Percentiles rank a stretch among this genome's conserved stretches.
These are phyloP conservation scores for Astraeus odoratus DNA, from an alignment of 768 basidiomycete species.

Conservation along the genomic window DNA sequence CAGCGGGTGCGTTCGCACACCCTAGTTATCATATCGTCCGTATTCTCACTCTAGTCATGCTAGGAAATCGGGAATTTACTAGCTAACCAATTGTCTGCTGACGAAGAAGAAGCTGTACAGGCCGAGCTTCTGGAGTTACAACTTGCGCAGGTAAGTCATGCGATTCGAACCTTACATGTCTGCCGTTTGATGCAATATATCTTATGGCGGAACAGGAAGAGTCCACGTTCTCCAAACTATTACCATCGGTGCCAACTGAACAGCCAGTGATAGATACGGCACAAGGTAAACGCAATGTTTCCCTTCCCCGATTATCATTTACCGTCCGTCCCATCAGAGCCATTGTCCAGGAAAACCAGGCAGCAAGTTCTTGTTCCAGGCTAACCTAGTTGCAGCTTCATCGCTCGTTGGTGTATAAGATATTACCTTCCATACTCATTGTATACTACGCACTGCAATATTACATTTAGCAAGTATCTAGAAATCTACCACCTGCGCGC, in stretches of 20 bases:
- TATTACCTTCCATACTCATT: conserved; percentile 6
- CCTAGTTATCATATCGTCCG: background rate
- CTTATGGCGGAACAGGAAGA: conserved; percentile 27
- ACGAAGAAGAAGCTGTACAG: conserved; percentile 94
- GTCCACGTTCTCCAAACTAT: conserved; percentile 24
- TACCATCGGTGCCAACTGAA: conserved; percentile 51
- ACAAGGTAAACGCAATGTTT: conserved; percentile 24
- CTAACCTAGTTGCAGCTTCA: conserved; percentile 7
- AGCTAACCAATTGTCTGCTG: conserved; percentile 69
- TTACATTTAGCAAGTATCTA: background rate
- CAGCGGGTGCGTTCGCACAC: conserved; percentile 53
- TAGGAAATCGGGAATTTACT: conserved; percentile 93
- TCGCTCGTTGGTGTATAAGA: background rate
- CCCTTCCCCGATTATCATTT: background rate
- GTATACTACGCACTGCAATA: conserved; percentile 9
- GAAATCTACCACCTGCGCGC: background rate
- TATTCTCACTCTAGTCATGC: conserved; percentile 1
- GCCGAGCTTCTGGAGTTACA: conserved; percentile 70
- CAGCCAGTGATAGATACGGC: conserved; percentile 30
- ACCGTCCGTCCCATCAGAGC: conserved; percentile 6
- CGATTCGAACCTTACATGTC: background rate
- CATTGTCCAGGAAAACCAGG: background rate
- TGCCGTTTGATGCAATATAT: conserved; percentile 1
- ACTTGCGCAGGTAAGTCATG: conserved; percentile 45
- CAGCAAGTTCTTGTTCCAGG: conserved; percentile 17